phyloP scores from a whole-genome alignment of 164 flowering plant genomes.

The Cinnamomum micranthum region DNA sequence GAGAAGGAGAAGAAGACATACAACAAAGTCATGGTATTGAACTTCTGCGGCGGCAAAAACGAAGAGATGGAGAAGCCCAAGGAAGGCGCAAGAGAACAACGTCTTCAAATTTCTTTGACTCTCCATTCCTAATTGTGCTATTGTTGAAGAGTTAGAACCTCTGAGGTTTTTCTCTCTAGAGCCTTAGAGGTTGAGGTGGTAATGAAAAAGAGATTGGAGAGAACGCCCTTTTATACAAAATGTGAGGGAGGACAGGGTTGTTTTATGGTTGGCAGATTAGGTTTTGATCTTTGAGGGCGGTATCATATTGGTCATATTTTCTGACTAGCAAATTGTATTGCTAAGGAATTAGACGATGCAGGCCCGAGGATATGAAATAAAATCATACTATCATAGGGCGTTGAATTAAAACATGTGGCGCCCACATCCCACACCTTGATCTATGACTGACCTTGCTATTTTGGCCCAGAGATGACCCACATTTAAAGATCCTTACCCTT shows the following conservation, averaged over 20 bases:
- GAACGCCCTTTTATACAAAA: slow-evolving; percentile 19
- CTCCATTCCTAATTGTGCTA: neutral
- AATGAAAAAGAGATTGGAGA: slow-evolving; percentile 8
- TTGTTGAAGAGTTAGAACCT: slow-evolving; percentile 2
- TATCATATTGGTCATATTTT: neutral
- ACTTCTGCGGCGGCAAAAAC: slow-evolving; percentile 18
- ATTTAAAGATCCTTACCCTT: too few relatives aligned
- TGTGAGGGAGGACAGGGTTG: slow-evolving; percentile 7
- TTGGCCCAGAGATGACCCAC: too few relatives aligned
- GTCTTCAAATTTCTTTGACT: slow-evolving; percentile 7
- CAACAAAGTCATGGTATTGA: slow-evolving; percentile 61
- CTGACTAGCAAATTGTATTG: neutral
- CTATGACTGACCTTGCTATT: neutral
- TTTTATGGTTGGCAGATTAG: slow-evolving; percentile 50
- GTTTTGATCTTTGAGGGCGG: slow-evolving; percentile 28
- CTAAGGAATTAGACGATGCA: neutral
- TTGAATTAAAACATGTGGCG: neutral
- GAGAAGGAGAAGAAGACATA: slow-evolving; percentile 20
- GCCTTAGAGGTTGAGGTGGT: neutral
- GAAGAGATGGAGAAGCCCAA: slow-evolving; percentile 10
- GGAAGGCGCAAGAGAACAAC: slow-evolving; percentile 9
- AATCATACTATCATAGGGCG: neutral
- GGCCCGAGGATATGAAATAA: neutral
- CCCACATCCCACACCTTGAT: neutral
- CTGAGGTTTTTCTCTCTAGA: neutral